These are phyloP conservation scores for Crotalaria pallida DNA, from an alignment of 306 rosid genomes.

Conservation along the genomic window DNA sequence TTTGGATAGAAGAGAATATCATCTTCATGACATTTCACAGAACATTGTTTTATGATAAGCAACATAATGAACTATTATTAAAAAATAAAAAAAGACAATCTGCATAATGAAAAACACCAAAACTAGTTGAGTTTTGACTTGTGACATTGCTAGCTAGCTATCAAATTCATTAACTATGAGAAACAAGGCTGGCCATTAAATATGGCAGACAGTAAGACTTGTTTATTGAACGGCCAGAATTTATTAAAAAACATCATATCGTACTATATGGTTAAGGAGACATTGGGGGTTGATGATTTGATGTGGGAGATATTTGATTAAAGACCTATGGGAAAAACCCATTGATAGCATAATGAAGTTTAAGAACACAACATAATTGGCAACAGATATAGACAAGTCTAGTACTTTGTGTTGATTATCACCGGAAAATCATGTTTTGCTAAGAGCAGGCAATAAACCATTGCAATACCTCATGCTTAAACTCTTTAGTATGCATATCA, in stretches of 20 bases:
- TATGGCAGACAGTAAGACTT: constrained; percentile 33
- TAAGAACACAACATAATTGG: constrained; percentile 27
- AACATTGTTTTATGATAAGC: background rate
- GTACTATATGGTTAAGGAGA: background rate
- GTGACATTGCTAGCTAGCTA: background rate
- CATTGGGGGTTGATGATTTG: background rate
- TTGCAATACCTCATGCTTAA: constrained; percentile 58
- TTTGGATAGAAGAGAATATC: background rate
- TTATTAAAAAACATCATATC: constrained; percentile 33
- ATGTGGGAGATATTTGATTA: constrained; percentile 6
- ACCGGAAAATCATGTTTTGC: background rate
- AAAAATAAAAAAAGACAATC: background rate
- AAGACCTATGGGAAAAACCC: background rate
- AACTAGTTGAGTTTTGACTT: constrained; percentile 9
- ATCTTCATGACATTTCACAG: background rate
- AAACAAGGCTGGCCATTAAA: constrained; percentile 23
- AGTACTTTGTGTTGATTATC: background rate
- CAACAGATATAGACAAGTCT: background rate
- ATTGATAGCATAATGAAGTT: constrained; percentile 41
- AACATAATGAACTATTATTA: no score
- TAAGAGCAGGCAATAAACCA: background rate
- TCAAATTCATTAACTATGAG: constrained; percentile 11
- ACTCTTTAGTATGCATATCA: constrained; percentile 47
- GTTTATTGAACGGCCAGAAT: constrained; percentile 20
- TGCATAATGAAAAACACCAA: background rate